Base-by-base conservation (phyloP, 352 stramenopile species). In the Phytophthora sp. region DNA sequence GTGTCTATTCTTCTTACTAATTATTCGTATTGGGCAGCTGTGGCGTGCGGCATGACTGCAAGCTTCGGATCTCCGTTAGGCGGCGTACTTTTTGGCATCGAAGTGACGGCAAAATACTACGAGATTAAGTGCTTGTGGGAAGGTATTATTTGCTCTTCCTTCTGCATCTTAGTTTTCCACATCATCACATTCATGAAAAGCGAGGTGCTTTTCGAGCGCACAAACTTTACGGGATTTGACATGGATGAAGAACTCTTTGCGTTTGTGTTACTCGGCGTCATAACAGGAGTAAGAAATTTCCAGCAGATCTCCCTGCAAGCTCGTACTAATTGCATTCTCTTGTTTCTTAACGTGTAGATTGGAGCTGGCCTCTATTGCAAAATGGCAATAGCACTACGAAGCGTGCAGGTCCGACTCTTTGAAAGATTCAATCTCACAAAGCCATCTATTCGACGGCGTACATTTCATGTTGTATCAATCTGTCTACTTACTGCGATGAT, bases 121-220 rank as follows among this genome's bases (percentile, higher is more conserved):
- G 82, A 91, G 56, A 91, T 95, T 66, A 90, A 89, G 61, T 92
- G 79, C 13, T 70, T 94, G 7, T 94, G 86, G 86, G 84, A 93
- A 62, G 81, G 84, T 13, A 82, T 93, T 23, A 94, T 94, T 54
- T 84, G 80, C 54, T 91, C 86, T 10, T 89, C 82, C 4, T 74
- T 92, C 43, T 93, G 82, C 32, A 87, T 94, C 34, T 58, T 94
- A 15, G 76, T 92, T 5, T 94, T 88, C 58, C 83, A 85, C 30
- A 76, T 93, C 49, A 82, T 93, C 39, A 89, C 73, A 2, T 91
- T 91, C 31, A 69, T 91, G 23, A 84, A 89, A 38, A 79, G 73
- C 21, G 81, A 93, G 21, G 72, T 87, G 32, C 70, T 94, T 9
- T 94, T 94, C 34, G 81, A 89, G 38, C 84, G 82, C 46, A 94